Base-by-base conservation (phyloP, 202 grass and related monocot species). In the Carex arenaria region DNA sequence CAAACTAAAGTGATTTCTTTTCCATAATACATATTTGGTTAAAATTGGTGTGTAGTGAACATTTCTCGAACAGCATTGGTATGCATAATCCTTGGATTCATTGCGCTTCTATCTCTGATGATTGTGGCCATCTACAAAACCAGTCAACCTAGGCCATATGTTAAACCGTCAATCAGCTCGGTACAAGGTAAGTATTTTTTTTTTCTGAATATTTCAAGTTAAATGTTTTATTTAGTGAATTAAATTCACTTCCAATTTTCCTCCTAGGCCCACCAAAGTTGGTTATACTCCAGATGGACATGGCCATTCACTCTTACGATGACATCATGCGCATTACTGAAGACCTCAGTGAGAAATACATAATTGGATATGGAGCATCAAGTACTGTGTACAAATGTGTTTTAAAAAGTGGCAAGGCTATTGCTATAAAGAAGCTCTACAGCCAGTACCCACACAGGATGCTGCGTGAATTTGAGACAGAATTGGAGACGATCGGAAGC, bases 301-400 rank as follows among this genome's bases (percentile, higher is more conserved):
- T 99, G 93, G 93, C 96, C 45, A 85, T 88, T 73, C 93, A 99
- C 90, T 93, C 96, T 1, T 99, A 99, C 45, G 96, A 95, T 19
- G 93, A 99, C 79, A 94, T 99, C 20, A 99, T 99, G 96, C 93
- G 88, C 83, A 61, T 99, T 51, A 99, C 96, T 15, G 96, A 99
- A 81, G 92, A 99, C 49, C 86, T 99, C 78, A 96, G 87, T 5
- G 96, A 96, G 85, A 99, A 99, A 52, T 89, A 99, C 84, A 99
- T 99, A 74, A 99, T 96, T 67, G 96, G 96, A 19, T 99, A 99
- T 36, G 96, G 96, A 11, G 91, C 96, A 22, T 96, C 96, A 64
- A 99, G 96, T 62, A 99, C 96, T 1, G 96, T 99, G 20, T 99
- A 96, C 34, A 99, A 91, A 77, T 99, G 96, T 86, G 78, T 85